A percentile compares a stretch with the other conserved stretches of the same genome.
phyloP scores from a whole-genome alignment of 1,284 basidiomycete species.

The Meripilus lineatus region DNA sequence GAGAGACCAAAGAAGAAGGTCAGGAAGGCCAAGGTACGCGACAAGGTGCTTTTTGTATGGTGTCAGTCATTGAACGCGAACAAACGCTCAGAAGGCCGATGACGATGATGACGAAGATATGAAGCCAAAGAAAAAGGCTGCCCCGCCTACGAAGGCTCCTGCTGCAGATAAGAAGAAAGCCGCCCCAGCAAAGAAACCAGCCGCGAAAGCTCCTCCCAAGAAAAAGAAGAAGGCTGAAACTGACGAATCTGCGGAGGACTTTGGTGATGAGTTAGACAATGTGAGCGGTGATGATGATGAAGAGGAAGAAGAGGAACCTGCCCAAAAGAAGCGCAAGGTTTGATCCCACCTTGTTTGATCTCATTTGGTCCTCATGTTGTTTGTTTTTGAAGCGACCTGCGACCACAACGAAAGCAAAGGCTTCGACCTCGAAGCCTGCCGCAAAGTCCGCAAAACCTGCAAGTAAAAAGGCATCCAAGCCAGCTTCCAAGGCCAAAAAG shows the following conservation, averaged over 20 bases:
- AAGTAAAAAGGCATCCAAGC: constrained; percentile 18
- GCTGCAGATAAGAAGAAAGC: constrained; percentile 27
- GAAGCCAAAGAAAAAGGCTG: constrained; percentile 32
- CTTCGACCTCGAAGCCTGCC: constrained; percentile 20
- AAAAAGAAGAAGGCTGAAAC: constrained; percentile 26
- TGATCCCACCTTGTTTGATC: neutral
- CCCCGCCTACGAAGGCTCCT: no score
- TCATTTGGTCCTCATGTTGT: neutral
- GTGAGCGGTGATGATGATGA: constrained; percentile 29
- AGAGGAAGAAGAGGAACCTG: constrained; percentile 22
- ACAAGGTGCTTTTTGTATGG: neutral
- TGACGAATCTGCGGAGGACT: constrained; percentile 33
- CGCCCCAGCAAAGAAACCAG: constrained; percentile 18
- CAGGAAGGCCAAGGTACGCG: constrained; percentile 30
- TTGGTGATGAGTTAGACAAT: constrained; percentile 28
- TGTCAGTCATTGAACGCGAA: no score
- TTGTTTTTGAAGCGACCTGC: constrained; percentile 12
- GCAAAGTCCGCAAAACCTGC: constrained; percentile 23
- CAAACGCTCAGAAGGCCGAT: constrained; percentile 28
- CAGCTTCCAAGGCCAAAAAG: constrained; percentile 16
- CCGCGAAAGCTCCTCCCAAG: constrained; percentile 28
- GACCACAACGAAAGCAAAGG: constrained; percentile 26
- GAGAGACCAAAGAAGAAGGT: constrained; percentile 34
- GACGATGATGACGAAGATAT: constrained; percentile 38
- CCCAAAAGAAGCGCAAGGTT: constrained; percentile 34